phyloP scores from a whole-genome alignment of 257 asterid genomes.

The Anisodus acutangulus region DNA sequence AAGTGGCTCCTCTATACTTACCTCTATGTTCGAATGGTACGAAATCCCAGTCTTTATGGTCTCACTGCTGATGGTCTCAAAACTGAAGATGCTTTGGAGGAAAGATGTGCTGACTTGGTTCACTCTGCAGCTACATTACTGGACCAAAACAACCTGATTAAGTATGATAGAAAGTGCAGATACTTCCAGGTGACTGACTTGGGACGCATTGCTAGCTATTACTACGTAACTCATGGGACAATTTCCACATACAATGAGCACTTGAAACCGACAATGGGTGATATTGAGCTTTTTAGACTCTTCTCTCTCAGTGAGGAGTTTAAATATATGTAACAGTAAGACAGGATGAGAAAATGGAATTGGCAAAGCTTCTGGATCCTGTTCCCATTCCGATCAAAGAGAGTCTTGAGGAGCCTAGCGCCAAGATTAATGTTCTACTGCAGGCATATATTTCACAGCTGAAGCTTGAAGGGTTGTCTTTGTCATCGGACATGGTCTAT shows the following conservation, averaged over 20 bases:
- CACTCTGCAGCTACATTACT: constrained; percentile 51
- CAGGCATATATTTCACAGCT: constrained; percentile 51
- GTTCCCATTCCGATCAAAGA: constrained; percentile 11
- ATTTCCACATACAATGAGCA: constrained; percentile 51
- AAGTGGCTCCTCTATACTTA: constrained; percentile 54
- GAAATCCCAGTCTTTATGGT: constrained; percentile 51
- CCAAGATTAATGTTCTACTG: constrained; percentile 39
- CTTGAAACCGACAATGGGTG: constrained; percentile 55
- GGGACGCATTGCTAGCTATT: constrained; percentile 58
- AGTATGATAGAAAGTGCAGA: constrained; percentile 51
- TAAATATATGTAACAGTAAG: constrained; percentile 38
- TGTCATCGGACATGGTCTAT: constrained; percentile 55
- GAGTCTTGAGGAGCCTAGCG: too few species aligned
- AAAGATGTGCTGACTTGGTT: constrained; percentile 49
- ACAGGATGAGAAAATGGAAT: constrained; percentile 45
- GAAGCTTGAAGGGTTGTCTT: constrained; percentile 53
- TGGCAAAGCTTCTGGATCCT: constrained; percentile 52
- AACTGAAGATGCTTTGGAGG: constrained; percentile 36
- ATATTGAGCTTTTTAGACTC: constrained; percentile 52
- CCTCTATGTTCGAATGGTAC: constrained; percentile 50
- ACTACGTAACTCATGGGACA: constrained; percentile 54
- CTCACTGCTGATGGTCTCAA: constrained; percentile 42
- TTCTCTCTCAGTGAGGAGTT: constrained; percentile 57
- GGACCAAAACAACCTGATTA: constrained; percentile 50
- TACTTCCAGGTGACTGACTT: constrained; percentile 55